Base-by-base conservation (phyloP, 148 eudicot species). In the Spergularia marina region DNA sequence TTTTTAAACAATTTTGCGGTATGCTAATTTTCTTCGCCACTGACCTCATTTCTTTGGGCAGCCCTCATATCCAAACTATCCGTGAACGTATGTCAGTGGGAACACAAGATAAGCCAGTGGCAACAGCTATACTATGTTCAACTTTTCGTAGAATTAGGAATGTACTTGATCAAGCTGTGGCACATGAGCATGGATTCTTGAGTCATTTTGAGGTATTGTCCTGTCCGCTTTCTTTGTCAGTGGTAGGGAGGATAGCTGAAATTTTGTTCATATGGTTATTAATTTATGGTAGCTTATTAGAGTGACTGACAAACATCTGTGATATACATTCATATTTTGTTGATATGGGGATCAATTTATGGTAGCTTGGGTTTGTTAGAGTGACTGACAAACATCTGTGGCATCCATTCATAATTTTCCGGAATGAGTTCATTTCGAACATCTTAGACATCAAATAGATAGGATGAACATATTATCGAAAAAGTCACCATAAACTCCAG, bases 131-230 rank as follows among this genome's bases (percentile, higher is more conserved):
- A 60, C 65, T 95, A 74, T 70, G 67, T 78, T 77, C 64, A 53
- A 83, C 86, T 59, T 95, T 92, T 74, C 84, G 76, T 51, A 83
- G 74, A 59, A 86, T 89, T 44, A 89, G 79, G 81, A 81, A 68
- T 59, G 79, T 71, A 68, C 84, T 95, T 82, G 92, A 92, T 62
- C 79, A 73, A 72, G 97, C 97, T 9, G 85, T 95, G 76, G 83
- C 79, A 67, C 69, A 80, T 75, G 98, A 95, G 70, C 81, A 78
- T 52, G 90, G 94, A 54, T 53, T 72, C 65, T 82, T 95, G 53
- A 95, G 96, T 87, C 94, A 92, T 85, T 95, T 95, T 78, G 98
- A 95, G 97, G 97, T 95, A 87, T 76, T 21, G 18, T 64, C 72
- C 62, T 76, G 61, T 53, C 55, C 39, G 55, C 74, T 74, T 54